A percentile compares a stretch with the other conserved stretches of the same genome.
Conservation (phyloP, 306 rosid genomes). For the Citrullus amarus region DNA sequence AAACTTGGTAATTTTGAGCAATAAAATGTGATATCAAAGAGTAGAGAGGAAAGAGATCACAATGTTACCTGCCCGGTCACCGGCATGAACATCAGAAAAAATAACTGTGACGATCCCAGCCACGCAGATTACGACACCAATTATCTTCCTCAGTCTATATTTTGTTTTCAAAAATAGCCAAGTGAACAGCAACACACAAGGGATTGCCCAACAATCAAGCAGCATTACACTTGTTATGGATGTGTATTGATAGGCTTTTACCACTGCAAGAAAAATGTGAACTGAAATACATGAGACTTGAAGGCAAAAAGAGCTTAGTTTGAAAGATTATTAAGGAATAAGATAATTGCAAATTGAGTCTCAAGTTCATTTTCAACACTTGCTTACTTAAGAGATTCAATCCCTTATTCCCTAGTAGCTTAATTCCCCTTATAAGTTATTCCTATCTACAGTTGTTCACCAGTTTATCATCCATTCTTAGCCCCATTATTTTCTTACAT, state of each 20-base stretch:
- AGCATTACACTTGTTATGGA: slow-evolving; percentile 59
- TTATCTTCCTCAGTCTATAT: slow-evolving; percentile 46
- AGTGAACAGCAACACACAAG: slow-evolving; percentile 52
- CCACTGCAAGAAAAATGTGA: slow-evolving; percentile 38
- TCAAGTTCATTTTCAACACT: too few relatives aligned
- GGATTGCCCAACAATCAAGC: slow-evolving; percentile 51
- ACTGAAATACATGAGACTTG: neutral
- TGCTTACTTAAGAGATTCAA: too few relatives aligned
- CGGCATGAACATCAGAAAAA: slow-evolving; percentile 51
- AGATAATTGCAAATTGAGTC: neutral
- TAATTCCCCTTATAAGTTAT: neutral
- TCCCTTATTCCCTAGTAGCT: neutral
- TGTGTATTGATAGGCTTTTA: slow-evolving; percentile 50
- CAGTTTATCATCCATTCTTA: neutral
- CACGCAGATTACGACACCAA: slow-evolving; percentile 44
- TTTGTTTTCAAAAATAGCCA: slow-evolving; percentile 46
- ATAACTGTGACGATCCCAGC: slow-evolving; percentile 53
- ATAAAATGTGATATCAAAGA: neutral
- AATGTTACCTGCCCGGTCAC: slow-evolving; percentile 40
- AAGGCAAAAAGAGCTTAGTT: neutral
- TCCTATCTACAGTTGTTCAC: neutral
- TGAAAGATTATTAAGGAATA: neutral
- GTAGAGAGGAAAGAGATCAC: neutral
- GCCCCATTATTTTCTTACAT: neutral
- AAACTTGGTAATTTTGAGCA: neutral